phyloP scores from a whole-genome alignment of 805 yeast species.

The Ogataea populi-albae region DNA sequence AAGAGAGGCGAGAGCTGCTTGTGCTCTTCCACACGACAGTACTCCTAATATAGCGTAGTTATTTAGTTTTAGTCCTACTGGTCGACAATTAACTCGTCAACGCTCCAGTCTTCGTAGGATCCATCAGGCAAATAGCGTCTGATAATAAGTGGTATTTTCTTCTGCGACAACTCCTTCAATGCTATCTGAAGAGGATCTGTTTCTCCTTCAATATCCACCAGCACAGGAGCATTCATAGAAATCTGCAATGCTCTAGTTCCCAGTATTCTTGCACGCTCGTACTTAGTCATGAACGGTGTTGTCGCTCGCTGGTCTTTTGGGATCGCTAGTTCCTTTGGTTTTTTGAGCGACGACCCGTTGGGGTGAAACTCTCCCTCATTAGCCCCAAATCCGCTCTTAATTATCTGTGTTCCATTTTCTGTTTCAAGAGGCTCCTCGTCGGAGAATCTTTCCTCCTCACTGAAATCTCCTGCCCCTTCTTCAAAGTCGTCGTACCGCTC shows the following conservation, averaged over 20 bases:
- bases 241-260: constrained; percentile 98
- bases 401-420: constrained; percentile 71
- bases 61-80: constrained; percentile 14
- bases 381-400: constrained; percentile 68
- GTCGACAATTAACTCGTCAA: constrained; percentile 94
- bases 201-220: constrained; percentile 98
- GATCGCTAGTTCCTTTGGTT: constrained; percentile 56
- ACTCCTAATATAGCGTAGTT: not conserved
- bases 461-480: constrained; percentile 51
- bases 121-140: constrained; percentile 98
- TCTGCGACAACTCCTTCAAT: constrained; percentile 91
- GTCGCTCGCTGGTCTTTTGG: constrained; percentile 87
- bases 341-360: constrained; percentile 38
- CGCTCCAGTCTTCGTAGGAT: constrained; percentile 97
- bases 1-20: too few relatives aligned
- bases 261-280: constrained; percentile 94
- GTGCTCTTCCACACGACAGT: too few relatives aligned
- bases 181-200: constrained; percentile 98
- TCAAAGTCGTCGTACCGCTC: constrained; percentile 80
- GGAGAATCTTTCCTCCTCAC: constrained; percentile 40
- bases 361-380: constrained; percentile 41
- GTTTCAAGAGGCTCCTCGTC: constrained; percentile 47
- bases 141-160: constrained; percentile 91
- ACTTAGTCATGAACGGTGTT: constrained; percentile 98
- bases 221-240: constrained; percentile 96